A percentile compares a stretch with the other conserved stretches of the same genome.
These are phyloP conservation scores for Aspergillus indologenus DNA, from an alignment of 495 filamentous ascomycete species.

Conservation along the genomic window DNA sequence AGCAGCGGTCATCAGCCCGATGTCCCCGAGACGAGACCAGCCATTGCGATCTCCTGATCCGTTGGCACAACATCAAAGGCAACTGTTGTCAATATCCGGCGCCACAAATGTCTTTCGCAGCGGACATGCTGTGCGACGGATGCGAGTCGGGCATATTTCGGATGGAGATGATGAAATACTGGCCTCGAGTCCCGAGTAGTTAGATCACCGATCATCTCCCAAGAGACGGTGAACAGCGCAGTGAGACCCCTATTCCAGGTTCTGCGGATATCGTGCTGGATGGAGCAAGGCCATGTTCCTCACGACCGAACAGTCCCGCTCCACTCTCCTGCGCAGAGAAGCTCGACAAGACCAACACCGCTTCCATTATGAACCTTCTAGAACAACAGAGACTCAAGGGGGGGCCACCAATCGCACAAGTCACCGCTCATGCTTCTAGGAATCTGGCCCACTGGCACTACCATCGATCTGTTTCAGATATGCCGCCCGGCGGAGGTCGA, in stretches of 20 bases:
- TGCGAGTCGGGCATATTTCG: constrained; percentile 1
- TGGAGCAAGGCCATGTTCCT: not conserved
- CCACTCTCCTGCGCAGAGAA: not conserved
- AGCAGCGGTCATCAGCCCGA: not conserved
- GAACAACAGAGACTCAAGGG: not conserved
- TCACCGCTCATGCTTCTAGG: not conserved
- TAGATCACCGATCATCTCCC: not conserved
- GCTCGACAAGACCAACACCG: not conserved
- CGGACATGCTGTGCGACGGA: constrained; percentile 3
- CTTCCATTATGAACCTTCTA: not conserved
- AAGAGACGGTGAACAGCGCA: not conserved
- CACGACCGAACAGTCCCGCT: not conserved
- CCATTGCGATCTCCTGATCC: not conserved
- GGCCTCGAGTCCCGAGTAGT: not conserved
- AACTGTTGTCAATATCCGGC: not conserved
- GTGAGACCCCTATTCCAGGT: not conserved
- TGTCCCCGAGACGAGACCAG: not conserved
- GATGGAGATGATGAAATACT: not conserved
- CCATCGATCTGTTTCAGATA: constrained; percentile 2
- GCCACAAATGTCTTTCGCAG: not conserved
- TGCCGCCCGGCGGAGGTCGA: not conserved
- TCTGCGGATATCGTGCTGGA: not conserved
- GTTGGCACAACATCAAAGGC: not conserved
- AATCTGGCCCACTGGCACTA: constrained; percentile 1
- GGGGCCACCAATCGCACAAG: not conserved